Base-by-base conservation (phyloP, 495 filamentous ascomycete species). In the Neurospora africana region DNA sequence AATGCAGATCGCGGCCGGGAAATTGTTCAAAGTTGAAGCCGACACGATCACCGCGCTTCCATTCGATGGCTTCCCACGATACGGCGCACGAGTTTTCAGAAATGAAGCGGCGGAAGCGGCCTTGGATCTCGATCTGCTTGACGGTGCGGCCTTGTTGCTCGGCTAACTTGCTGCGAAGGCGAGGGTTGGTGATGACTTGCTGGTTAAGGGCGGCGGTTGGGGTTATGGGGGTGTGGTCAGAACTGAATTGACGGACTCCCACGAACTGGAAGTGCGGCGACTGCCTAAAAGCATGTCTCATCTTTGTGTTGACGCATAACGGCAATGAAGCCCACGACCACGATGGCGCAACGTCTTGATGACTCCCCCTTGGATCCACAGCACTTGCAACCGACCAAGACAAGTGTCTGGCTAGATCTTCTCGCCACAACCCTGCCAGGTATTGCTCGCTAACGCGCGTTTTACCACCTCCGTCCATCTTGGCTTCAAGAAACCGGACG, bases 291-390 rank as follows among this genome's bases (percentile, higher is more conserved):
- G 58, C 61, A 7, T 71, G 73, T 35, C 76, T 79, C 23, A 78
- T 74, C 5, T 68, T 71, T 27, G 76, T 75, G 13, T 70, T 65
- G 9, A 79, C 73, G 21, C 69, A 72, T 15, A 79, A 68, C 2
- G 78, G 76, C 2, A 79, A 72, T 1, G 76, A 79, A 7, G 75
- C 76, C 78, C 78, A 80, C 3, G 78, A 80, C 78, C 78, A 80
- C 0, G 78, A 80, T 5, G 78, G 78, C 6, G 78, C 78, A 39
- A 79, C 74, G 17, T 75, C 70, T 10, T 76, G 78, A 5, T 78
- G 72, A 44, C 71, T 75, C 3, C 73, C 47, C 2, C 39, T 41
- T 2, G 76, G 44, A 21, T 74, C 23, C 2, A 69, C 75, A 9
- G 75, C 76, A n/a, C 27, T 75, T 43, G 68, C 47, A 6, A 79